phyloP scores from a whole-genome alignment of 768 basidiomycete species.

The Tephrocybe sp. region DNA sequence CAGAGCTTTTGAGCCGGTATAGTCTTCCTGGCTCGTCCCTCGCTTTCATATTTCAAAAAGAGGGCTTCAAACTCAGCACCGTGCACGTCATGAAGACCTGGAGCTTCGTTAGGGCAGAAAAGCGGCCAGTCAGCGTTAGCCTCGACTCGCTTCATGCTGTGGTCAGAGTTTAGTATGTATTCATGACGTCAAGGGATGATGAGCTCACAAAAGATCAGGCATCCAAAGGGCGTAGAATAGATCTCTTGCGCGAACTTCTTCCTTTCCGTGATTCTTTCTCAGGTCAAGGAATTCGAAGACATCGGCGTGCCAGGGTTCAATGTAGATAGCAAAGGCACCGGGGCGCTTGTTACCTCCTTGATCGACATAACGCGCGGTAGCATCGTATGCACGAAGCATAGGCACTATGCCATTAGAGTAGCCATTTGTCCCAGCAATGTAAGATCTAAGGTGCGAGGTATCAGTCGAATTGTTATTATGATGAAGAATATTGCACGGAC shows the following conservation, averaged over 20 bases:
- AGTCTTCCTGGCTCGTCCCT: conserved; percentile 80
- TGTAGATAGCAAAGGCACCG: conserved; percentile 96
- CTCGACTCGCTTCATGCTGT: conserved; percentile 96
- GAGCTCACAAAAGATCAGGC: conserved; percentile 85
- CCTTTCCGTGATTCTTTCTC: conserved; percentile 98
- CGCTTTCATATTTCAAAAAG: conserved; percentile 85
- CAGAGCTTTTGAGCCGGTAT: conserved; percentile 96
- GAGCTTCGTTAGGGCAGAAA: conserved; percentile 97
- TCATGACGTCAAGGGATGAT: not conserved
- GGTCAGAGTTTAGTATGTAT: not conserved
- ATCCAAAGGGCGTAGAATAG: conserved; percentile 99
- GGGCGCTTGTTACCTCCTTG: conserved; percentile 99
- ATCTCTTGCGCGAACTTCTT: conserved; percentile 94
- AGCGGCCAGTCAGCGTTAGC: conserved; percentile 87
- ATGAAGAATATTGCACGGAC: conserved; percentile 38
- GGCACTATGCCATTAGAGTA: conserved; percentile 99
- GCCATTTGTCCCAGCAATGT: conserved; percentile 98
- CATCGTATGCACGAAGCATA: conserved; percentile 97
- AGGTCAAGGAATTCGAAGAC: conserved; percentile 97
- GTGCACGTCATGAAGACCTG: conserved; percentile 83
- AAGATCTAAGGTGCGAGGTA: conserved; percentile 55
- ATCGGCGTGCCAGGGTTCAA: conserved; percentile 99
- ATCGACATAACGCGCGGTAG: conserved; percentile 97
- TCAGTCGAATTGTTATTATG: conserved; percentile 2
- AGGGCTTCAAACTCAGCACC: conserved; percentile 86